Conservation (phyloP, 495 filamentous ascomycete species). For the Astrothelium subdiscretum region DNA sequence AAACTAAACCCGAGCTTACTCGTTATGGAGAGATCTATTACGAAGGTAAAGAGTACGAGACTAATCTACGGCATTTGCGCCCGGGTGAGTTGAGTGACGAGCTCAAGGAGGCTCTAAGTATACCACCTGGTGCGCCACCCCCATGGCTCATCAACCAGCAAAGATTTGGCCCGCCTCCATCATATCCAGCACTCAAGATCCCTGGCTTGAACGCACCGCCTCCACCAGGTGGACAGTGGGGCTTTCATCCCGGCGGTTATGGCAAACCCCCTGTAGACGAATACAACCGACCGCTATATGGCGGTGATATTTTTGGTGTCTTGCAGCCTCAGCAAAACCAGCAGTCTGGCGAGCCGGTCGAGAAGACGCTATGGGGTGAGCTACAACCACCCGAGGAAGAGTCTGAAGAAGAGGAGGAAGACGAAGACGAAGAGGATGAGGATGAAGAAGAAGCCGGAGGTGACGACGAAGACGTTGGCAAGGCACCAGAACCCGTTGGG, state of each 20-base stretch:
- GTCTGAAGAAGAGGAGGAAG: slow-evolving; percentile 73
- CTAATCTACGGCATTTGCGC: slow-evolving; percentile 77
- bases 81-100: slow-evolving; percentile 86
- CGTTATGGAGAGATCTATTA: slow-evolving; percentile 97
- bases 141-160: slow-evolving; percentile 98
- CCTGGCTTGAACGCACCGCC: slow-evolving; percentile 92
- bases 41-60: slow-evolving; percentile 97
- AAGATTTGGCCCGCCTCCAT: slow-evolving; percentile 81
- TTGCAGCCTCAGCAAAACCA: slow-evolving; percentile 52
- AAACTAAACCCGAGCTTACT: slow-evolving; percentile 89
- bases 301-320: slow-evolving; percentile 87
- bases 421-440: slow-evolving; percentile 36
- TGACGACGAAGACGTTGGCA: slow-evolving; percentile 35
- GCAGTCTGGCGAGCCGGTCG: slow-evolving; percentile 64
- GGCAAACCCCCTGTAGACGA: slow-evolving; percentile 93
- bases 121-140: slow-evolving; percentile 85
- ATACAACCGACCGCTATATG: slow-evolving; percentile 77
- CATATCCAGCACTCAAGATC: slow-evolving; percentile 84
- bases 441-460: slow-evolving; percentile 40
- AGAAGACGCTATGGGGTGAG: slow-evolving; percentile 86
- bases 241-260: slow-evolving; percentile 89
- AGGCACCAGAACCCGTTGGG: slow-evolving; percentile 63
- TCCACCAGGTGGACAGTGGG: slow-evolving; percentile 88
- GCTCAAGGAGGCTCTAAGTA: slow-evolving; percentile 85
- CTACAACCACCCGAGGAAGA: slow-evolving; percentile 75